Evolutionary conservation across 257 asterid species (phyloP).

Genomic region (Nicotiana obtusifolia): DNA sequence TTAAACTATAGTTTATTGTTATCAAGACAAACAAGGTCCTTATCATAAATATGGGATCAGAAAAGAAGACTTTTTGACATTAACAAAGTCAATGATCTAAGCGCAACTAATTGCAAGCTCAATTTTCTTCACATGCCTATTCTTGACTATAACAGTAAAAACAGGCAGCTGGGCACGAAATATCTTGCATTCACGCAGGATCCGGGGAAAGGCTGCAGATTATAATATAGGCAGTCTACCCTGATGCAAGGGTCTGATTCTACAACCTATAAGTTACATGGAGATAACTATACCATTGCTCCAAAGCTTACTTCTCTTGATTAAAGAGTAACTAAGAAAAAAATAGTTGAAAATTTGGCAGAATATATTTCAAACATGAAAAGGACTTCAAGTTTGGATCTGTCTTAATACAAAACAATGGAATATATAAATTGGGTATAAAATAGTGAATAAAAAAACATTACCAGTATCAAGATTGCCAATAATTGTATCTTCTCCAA

Average conservation of each 20-base stretch:
- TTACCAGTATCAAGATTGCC: conserved; percentile 94
- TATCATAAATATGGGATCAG: conserved; percentile 5
- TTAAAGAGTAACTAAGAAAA: too few species aligned
- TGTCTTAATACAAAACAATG: background rate
- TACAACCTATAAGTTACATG: too few species aligned
- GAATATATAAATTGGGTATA: background rate
- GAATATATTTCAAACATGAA: background rate
- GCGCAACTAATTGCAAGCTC: background rate
- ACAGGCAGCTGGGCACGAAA: too few species aligned
- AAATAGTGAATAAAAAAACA: conserved; percentile 8
- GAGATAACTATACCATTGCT: too few species aligned
- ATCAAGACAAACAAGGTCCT: background rate
- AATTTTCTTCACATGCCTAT: conserved; percentile 1
- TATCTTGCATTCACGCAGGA: too few species aligned
- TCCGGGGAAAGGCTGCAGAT: too few species aligned
- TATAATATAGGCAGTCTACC: fast-evolving
- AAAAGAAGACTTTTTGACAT: background rate
- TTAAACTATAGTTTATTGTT: background rate
- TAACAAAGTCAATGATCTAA: background rate
- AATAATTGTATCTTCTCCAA: conserved; percentile 75
- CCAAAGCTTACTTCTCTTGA: too few species aligned
- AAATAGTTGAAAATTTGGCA: background rate
- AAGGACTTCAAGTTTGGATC: background rate
- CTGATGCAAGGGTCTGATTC: too few species aligned
- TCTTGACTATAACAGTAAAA: background rate